These are phyloP conservation scores for Naegleria gruberi DNA, from an alignment of 208 protist genomes.

Conservation along the genomic window DNA sequence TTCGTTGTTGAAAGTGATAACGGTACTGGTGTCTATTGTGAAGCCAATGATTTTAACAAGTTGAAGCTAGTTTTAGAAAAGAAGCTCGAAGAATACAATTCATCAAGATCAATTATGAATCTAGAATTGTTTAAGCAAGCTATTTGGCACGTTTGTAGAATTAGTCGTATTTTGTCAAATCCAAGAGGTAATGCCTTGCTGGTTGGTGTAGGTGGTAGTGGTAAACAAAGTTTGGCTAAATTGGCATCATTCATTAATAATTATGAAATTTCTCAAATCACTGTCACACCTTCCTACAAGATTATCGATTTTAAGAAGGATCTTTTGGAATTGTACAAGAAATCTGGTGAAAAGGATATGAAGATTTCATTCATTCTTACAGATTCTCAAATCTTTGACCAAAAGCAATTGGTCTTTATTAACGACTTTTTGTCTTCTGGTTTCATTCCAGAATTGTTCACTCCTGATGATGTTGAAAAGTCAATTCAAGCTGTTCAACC, in stretches of 20 bases:
- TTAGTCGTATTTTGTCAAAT: slow-evolving; percentile 86
- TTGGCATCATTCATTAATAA: slow-evolving; percentile 90
- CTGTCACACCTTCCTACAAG: slow-evolving; percentile 89
- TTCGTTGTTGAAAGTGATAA: slow-evolving; percentile 40
- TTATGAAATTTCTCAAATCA: slow-evolving; percentile 96
- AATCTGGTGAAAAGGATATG: slow-evolving; percentile 83
- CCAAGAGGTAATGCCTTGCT: slow-evolving; percentile 89
- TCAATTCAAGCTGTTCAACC: slow-evolving; percentile 73
- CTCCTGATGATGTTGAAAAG: slow-evolving; percentile 80
- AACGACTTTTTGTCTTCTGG: slow-evolving; percentile 95
- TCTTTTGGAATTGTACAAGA: slow-evolving; percentile 88
- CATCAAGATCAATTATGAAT: slow-evolving; percentile 87
- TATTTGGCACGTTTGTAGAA: slow-evolving; percentile 92
- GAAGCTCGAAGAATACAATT: slow-evolving; percentile 90
- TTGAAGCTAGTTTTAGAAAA: slow-evolving; percentile 68
- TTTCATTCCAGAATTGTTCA: slow-evolving; percentile 89
- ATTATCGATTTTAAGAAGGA: slow-evolving; percentile 89
- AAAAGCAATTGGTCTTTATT: slow-evolving; percentile 91
- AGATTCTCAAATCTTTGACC: slow-evolving; percentile 90
- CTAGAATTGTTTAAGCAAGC: slow-evolving; percentile 94
- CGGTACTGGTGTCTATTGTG: slow-evolving; percentile 37
- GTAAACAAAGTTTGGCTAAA: slow-evolving; percentile 83
- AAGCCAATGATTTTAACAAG: slow-evolving; percentile 48
- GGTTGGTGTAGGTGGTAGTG: slow-evolving; percentile 83
- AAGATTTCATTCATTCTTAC: slow-evolving; percentile 91